Base-by-base conservation (phyloP, 108 stramenopile species). In the Nitzschia inconspicua region DNA sequence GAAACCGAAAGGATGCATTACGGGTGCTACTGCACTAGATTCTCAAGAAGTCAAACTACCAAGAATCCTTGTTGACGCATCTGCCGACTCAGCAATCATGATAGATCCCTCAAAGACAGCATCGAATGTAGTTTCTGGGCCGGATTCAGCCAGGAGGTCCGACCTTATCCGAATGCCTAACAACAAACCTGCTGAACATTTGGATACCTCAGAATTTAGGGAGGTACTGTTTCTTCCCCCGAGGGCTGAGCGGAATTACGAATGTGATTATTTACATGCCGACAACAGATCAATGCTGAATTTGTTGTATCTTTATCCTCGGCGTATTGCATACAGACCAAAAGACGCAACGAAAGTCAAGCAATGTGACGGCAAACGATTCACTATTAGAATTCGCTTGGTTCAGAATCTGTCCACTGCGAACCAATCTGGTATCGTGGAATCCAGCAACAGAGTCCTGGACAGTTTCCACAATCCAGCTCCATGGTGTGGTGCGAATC, bases 181-280 rank as follows among this genome's bases (percentile, higher is more conserved):
- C 7, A 29, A 20, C 10, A 41, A 36, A 19, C 75, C 73, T 7
- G 78, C 77, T 6, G 86, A 77, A 22, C 89, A 89, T 36, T 20
- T 80, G 7, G 75, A 71, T 36, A 68, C 76, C 0, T 81, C 81
- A 41, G 88, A 89, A 43, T 71, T 88, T 19, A 80, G 86, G 26
- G 91, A 93, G 63, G 76, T 89, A 13, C 49, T 89, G 39, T 89
- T 67, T 44, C 60, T 93, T 23, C 84, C 91, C 14, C 78, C 84
- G 29, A 66, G 80, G 43, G 49, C 65, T 20, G 66, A 65, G 8
- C 77, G 76, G 53, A 61, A 61, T 27, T 82, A 81, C 44, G 73
- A 73, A 7, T 57, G 76, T 31, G 84, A 87, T 57, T 43, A n/a
- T n/a, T n/a, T 53, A 7, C 63, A 72, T 8, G 57, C 68, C 0